Conservation (phyloP, 805 yeast genomes). For the Metschnikowia hibisci region DNA sequence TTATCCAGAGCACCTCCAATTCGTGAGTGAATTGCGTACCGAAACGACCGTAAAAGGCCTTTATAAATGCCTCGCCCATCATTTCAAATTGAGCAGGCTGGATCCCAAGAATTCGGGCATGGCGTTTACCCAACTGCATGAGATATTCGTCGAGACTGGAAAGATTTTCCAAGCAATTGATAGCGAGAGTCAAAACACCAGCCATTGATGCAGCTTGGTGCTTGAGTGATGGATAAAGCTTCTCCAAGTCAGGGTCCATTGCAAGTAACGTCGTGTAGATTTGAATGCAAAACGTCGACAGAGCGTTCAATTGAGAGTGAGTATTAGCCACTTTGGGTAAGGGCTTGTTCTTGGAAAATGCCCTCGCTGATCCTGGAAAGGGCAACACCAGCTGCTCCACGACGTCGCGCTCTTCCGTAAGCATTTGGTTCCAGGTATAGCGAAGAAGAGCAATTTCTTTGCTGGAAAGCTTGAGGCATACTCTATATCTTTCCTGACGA, state of each 20-base stretch:
- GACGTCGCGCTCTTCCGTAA: slow-evolving; percentile 31
- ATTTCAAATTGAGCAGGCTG: slow-evolving; percentile 63
- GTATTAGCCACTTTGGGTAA: slow-evolving; percentile 13
- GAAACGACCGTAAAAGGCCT: slow-evolving; percentile 65
- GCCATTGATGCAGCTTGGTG: slow-evolving; percentile 82
- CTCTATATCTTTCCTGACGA: slow-evolving; percentile 17
- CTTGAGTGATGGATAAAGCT: slow-evolving; percentile 65
- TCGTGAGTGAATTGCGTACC: slow-evolving; percentile 51
- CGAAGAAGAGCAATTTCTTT: slow-evolving; percentile 44
- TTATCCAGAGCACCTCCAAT: slow-evolving; percentile 67
- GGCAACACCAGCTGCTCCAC: slow-evolving; percentile 14
- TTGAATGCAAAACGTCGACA: slow-evolving; percentile 68
- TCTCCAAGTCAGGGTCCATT: slow-evolving; percentile 58
- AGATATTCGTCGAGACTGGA: slow-evolving; percentile 55
- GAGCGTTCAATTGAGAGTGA: slow-evolving; percentile 21
- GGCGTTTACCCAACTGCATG: slow-evolving; percentile 64
- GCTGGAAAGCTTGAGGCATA: slow-evolving; percentile 17
- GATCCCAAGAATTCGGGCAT: slow-evolving; percentile 69
- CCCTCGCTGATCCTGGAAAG: slow-evolving; percentile 15
- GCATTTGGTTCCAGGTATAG: slow-evolving; percentile 39
- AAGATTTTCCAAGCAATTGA: slow-evolving; percentile 59
- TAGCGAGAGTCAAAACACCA: slow-evolving; percentile 68
- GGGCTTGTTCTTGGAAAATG: slow-evolving; percentile 10
- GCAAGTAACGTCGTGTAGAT: slow-evolving; percentile 65
- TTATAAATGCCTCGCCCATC: slow-evolving; percentile 70